Evolutionary conservation across 78 protist genomes (phyloP), one percentile per base, ranked within the genome.

Genomic region (Guillardia theta): DNA sequence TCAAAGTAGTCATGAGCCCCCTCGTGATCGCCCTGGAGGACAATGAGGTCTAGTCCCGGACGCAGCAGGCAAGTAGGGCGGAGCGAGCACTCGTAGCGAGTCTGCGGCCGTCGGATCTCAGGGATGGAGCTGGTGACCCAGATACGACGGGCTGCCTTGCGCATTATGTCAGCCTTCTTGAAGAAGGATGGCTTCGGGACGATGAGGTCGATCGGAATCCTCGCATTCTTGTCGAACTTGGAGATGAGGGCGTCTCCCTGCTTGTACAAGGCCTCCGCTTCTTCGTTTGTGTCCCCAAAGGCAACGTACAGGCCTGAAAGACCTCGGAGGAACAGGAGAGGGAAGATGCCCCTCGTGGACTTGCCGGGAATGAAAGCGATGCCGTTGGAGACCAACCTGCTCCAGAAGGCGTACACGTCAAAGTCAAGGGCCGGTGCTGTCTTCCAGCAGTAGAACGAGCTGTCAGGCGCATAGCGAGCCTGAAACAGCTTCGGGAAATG

Each of bases 281-380:
- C 44, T 30, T 80, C 90, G 90, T 80, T 39, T 10, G 90, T 80
- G 90, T 37, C 53, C 37, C 58, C 93, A 27, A 88, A 8, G 8
- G 93, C 54, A 12, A 88, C 12, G 93, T 4, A 6, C 53, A 22
- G 41, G 53, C 53, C 93, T 22, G 45, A 18, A 18, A 24, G 10
- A 8, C 93, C 93, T 48, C 48, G 70, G 39, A 88, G 93, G 78
- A 43, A 54, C 44, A 58, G 47, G 58, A 88, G 44, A 30, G 93
- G 93, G 78, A 88, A 88, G 41, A 88, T 78, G 22, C 93, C 93
- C 19, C n/a, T 27, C 93, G 3, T 54, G 44, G 93, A 9, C 47
- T 88, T 36, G 80, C 93, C 93, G 24, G 93, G 80, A 5, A 54
- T 15, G 48, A 88, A 88, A 19, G 93, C 93, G 10, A 48, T 22